phyloP scores from a whole-genome alignment of 805 yeast species.

The Pichia membranifaciens region DNA sequence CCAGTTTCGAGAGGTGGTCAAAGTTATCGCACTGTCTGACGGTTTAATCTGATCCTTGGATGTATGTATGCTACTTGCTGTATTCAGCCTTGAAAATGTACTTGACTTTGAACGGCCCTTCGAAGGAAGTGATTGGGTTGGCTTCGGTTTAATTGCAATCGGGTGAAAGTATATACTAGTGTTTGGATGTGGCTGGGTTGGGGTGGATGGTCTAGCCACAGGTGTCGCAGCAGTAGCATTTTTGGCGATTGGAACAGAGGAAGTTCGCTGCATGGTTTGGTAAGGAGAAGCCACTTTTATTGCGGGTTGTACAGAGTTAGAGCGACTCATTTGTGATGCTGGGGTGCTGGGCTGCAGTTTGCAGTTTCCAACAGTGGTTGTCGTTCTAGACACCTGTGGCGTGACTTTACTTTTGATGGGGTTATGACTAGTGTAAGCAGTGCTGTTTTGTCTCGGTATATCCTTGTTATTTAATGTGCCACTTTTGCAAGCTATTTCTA shows the following conservation, averaged over 20 bases:
- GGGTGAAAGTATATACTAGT: slow-evolving; percentile 21
- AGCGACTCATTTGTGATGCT: background rate
- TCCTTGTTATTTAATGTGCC: background rate
- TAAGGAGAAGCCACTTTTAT: background rate
- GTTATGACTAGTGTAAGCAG: background rate
- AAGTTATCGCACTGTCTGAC: slow-evolving; percentile 8
- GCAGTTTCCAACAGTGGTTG: background rate
- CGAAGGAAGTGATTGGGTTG: slow-evolving; percentile 15
- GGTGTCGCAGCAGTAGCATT: background rate
- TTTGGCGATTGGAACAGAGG: background rate
- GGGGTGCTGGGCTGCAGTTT: background rate
- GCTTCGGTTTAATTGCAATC: slow-evolving; percentile 28
- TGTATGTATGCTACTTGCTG: background rate
- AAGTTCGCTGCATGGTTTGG: slow-evolving; percentile 3
- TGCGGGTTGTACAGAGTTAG: background rate
- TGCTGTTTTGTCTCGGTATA: background rate
- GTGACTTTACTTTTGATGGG: background rate
- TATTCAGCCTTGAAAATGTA: slow-evolving; percentile 3
- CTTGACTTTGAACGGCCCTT: slow-evolving; percentile 6
- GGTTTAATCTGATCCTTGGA: slow-evolving; percentile 1
- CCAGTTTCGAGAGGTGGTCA: slow-evolving; percentile 34
- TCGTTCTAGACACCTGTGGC: background rate
- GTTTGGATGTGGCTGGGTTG: slow-evolving; percentile 5
- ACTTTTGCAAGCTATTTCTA: background rate
- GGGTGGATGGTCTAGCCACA: background rate